These are phyloP conservation scores for Septoria linicola DNA, from an alignment of 2,329 filamentous ascomycete species.

Conservation along the genomic window DNA sequence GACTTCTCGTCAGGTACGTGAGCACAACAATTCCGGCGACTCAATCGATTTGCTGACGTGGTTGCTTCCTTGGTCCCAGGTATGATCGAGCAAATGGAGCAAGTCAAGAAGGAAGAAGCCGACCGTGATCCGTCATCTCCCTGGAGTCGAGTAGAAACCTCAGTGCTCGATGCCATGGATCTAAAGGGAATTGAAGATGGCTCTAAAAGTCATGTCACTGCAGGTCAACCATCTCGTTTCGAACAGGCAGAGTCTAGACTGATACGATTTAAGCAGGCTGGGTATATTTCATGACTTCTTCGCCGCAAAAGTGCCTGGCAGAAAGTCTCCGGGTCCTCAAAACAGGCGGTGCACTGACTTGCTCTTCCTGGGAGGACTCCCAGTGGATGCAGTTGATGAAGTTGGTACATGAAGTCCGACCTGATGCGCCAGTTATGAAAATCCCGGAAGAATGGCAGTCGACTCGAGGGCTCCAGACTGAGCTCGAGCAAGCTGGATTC, in stretches of 20 bases:
- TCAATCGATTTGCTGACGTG: too few relatives aligned
- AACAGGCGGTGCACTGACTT: constrained; percentile 27
- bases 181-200: constrained; percentile 26
- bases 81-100: constrained; percentile 33
- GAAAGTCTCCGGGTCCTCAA: constrained; percentile 32
- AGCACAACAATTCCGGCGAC: too few relatives aligned
- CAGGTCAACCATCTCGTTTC: constrained; percentile 23
- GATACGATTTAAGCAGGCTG: background rate
- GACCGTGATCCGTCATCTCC: constrained; percentile 18
- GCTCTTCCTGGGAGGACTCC: constrained; percentile 32
- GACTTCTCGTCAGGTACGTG: constrained; percentile 32
- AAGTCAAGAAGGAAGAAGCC: constrained; percentile 18
- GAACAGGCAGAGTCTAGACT: constrained; percentile 3
- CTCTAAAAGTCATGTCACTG: constrained; percentile 33
- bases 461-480: constrained; percentile 15
- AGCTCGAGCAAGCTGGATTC: background rate
- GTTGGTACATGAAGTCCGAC: constrained; percentile 20
- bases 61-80: too few relatives aligned
- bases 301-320: constrained; percentile 29
- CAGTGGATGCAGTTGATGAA: constrained; percentile 35
- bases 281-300: constrained; percentile 20
- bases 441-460: constrained; percentile 32
- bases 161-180: constrained; percentile 33
- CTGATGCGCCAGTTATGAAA: constrained; percentile 24
- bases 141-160: constrained; percentile 31